Base-by-base conservation (phyloP, 2,329 filamentous ascomycete species). In the Raffaelea arxii region DNA sequence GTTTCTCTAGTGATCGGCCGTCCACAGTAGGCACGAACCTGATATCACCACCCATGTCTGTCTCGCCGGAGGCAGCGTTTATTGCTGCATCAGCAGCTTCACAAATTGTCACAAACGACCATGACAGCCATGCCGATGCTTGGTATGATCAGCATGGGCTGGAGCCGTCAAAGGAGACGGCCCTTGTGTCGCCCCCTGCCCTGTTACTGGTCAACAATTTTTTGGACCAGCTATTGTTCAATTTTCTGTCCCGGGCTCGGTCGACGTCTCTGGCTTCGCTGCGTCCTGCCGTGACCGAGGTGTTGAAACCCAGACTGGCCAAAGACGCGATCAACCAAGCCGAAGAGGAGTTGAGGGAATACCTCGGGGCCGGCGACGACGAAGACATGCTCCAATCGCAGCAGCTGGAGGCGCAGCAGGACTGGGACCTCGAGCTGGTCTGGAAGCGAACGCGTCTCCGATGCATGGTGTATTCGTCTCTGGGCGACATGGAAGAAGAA, bases 381-480 rank as follows among this genome's bases (percentile, higher is more conserved):
- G 88, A 92, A 32, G 83, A 88, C 35, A 68, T 80, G 25, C 65
- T 70, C 6, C 71, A 74, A 14, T 69, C 77, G n/a, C 66, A 76
- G 39, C 71, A 74, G 22, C 65, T 67, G 39, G 67, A 70, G 25
- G 64, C 71, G 2, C 64, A 67, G 11, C 72, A 72, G 2, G 79
- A 84, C 54, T 97, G 91, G 79, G 89, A 97, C 61, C 69, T 94
- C n/a, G 86, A 96, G 60, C 74, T 90, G 47, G 83, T 90, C 18
- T 98, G 92, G 90, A 96, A 94, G 68, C 78, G 92, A 54, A 92
- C 90, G 0, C 80, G 92, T 46, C 68, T 98, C 57, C 80, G 92
- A 50, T 95, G 92, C 63, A 98, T 98, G 92, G 91, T 98, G 21
- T 97, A 97, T 62, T 97, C 90, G 9, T 90, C 92, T 9, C 71